These are phyloP conservation scores for Heimioporus retisporus DNA, from an alignment of 1,284 basidiomycete genomes.

Conservation along the genomic window DNA sequence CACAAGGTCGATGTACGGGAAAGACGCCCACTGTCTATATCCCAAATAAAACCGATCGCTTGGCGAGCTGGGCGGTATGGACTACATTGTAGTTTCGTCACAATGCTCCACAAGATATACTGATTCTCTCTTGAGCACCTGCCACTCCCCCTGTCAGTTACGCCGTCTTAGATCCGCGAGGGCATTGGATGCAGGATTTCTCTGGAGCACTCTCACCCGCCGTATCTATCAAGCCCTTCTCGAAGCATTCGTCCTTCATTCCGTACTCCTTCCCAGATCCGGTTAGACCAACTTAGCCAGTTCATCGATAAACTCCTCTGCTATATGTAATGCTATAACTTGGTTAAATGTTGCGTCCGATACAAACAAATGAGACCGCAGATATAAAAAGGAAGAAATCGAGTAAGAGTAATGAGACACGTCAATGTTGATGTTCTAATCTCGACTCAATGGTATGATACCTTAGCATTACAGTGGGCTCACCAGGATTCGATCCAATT, in stretches of 20 bases:
- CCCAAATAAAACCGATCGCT: slow-evolving; percentile 96
- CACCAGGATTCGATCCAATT: no score
- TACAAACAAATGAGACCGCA: no score
- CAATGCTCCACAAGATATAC: slow-evolving; percentile 82
- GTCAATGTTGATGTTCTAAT: no score
- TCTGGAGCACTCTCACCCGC: slow-evolving; percentile 51
- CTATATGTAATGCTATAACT: no score
- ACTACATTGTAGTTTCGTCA: slow-evolving; percentile 78
- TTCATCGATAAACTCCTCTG: slow-evolving; percentile 65
- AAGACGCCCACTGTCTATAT: slow-evolving; percentile 69
- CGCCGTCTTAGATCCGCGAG: slow-evolving; percentile 46
- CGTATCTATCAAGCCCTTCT: slow-evolving; percentile 51
- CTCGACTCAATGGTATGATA: no score
- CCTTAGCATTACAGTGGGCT: no score
- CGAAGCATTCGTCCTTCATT: slow-evolving; percentile 60
- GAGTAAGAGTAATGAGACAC: no score
- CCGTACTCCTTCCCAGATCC: slow-evolving; percentile 48
- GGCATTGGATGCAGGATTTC: slow-evolving; percentile 37
- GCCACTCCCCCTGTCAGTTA: slow-evolving; percentile 46
- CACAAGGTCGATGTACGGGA: slow-evolving; percentile 77
- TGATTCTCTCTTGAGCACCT: slow-evolving; percentile 62
- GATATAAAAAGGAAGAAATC: no score
- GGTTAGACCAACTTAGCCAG: slow-evolving; percentile 46
- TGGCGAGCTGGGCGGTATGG: slow-evolving; percentile 97
- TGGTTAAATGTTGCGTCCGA: no score